These are phyloP conservation scores for Urochloa ruziziensis DNA, from an alignment of 176 grass and related monocot genomes.

Conservation along the genomic window DNA sequence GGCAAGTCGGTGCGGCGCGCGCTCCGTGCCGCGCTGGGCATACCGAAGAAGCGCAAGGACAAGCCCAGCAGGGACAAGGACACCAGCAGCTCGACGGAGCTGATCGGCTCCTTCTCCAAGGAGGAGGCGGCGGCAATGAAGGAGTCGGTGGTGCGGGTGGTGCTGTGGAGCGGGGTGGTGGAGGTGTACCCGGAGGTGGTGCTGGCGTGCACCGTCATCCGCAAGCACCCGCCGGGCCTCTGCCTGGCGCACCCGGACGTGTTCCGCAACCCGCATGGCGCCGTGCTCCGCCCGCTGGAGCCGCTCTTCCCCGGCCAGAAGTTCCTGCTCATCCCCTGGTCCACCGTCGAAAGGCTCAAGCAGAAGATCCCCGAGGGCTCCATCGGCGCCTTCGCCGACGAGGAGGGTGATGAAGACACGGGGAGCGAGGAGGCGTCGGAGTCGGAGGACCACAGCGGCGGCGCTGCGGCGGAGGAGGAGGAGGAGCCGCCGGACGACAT, in stretches of 20 bases:
- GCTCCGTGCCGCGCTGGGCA: neutral
- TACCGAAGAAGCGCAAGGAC: neutral
- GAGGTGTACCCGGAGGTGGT: constrained; percentile 51
- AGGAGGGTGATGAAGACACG: neutral
- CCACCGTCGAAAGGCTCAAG: constrained; percentile 38
- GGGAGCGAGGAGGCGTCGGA: neutral
- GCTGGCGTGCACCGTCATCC: constrained; percentile 50
- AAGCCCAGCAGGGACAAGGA: neutral
- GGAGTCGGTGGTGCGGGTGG: constrained; percentile 47
- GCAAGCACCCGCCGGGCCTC: constrained; percentile 51
- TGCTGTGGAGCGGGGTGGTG: constrained; percentile 47
- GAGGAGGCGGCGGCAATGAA: neutral
- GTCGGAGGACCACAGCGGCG: neutral
- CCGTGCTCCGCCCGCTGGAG: constrained; percentile 30
- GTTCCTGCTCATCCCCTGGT: constrained; percentile 41
- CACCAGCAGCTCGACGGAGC: constrained; percentile 15
- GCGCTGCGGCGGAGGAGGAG: neutral
- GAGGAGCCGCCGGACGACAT: neutral
- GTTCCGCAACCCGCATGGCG: constrained; percentile 54
- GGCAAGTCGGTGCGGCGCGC: constrained; percentile 20
- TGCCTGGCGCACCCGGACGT: constrained; percentile 57
- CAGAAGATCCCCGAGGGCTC: constrained; percentile 27
- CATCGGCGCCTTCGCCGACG: neutral
- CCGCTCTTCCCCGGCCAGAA: constrained; percentile 62
- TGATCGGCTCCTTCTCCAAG: neutral